These are phyloP conservation scores for Fusarium penzigii DNA, from an alignment of 2,329 filamentous ascomycete genomes.

Conservation along the genomic window DNA sequence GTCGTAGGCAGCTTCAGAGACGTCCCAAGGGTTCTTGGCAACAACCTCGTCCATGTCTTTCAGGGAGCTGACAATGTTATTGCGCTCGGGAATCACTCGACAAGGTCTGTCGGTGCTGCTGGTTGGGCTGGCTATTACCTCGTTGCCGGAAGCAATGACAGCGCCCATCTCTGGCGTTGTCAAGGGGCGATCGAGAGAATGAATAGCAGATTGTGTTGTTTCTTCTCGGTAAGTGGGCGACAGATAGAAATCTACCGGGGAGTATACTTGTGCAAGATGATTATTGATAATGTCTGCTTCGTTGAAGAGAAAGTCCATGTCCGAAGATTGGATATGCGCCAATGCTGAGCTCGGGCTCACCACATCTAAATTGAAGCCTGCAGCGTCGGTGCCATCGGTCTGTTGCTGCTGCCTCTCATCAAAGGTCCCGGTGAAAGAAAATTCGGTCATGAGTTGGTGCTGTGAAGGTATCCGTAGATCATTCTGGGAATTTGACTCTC, in stretches of 20 bases:
- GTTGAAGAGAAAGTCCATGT: slow-evolving; percentile 8
- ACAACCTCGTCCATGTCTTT: slow-evolving; percentile 7
- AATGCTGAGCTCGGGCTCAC: neutral
- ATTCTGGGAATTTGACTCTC: neutral
- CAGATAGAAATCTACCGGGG: neutral
- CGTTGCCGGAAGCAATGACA: neutral
- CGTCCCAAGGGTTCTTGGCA: slow-evolving; percentile 16
- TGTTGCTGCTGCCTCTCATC: neutral
- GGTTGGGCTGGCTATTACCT: neutral
- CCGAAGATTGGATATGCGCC: slow-evolving; percentile 1
- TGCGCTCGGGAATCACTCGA: neutral
- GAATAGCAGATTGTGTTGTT: neutral
- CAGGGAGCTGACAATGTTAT: neutral
- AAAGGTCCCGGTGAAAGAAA: neutral
- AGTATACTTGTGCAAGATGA: slow-evolving; percentile 5
- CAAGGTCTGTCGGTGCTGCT: neutral
- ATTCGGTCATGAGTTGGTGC: slow-evolving; percentile 3
- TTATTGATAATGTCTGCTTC: slow-evolving; percentile 14
- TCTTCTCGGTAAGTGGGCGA: neutral
- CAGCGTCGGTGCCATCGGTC: neutral
- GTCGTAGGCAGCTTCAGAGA: slow-evolving; percentile 11
- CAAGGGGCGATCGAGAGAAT: too few relatives aligned
- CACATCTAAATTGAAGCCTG: too few relatives aligned
- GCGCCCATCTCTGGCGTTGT: too few relatives aligned
- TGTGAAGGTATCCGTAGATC: neutral